Evolutionary conservation across 495 filamentous ascomycete species (phyloP), one percentile per base, ranked within the genome.

Genomic region (Hypoxylon fuscum): DNA sequence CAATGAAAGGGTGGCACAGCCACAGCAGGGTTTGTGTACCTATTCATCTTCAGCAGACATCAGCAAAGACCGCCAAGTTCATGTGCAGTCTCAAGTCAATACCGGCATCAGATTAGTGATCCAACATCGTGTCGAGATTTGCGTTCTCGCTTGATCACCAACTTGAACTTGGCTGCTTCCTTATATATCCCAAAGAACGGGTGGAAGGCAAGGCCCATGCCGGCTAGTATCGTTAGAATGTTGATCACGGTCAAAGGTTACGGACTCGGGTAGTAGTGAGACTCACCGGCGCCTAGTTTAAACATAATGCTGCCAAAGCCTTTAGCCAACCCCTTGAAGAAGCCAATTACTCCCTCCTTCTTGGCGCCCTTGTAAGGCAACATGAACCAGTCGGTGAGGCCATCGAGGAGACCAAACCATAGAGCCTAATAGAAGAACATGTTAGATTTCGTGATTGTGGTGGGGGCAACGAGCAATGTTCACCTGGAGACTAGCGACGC

Each of bases 161-260:
- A 23, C 31, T 68, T 64, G 32, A 64, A 55, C 49, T 68, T 68
- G 2, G 59, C 47, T n/a, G 35, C 54, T 45, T 86, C 82, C 60
- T 85, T 83, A 68, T 87, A 87, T 11, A 88, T 69, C 2, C 87
- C 87, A 38, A 80, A 81, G 59, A 86, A 77, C 1, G 83, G 80
- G 62, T 86, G 87, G 4, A 77, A 78, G 0, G 77, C 78, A 12
- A 86, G 68, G 2, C 79, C 83, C 71, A 78, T 83, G 32, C 79
- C 43, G 0, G 51, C 64, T 67, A 27, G 11, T 20, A 59, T 37
- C 63, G 47, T 34, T 58, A 50, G 47, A 49, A 23, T 50, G 21
- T 63, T 44, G 51, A 22, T 44, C 10, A 48, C n/a, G n/a, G n/a
- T n/a, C n/a, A n/a, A n/a, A n/a, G n/a, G n/a, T n/a, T n/a, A n/a